phyloP scores from a whole-genome alignment of 805 yeast species.

The Kuraishia hungarica region DNA sequence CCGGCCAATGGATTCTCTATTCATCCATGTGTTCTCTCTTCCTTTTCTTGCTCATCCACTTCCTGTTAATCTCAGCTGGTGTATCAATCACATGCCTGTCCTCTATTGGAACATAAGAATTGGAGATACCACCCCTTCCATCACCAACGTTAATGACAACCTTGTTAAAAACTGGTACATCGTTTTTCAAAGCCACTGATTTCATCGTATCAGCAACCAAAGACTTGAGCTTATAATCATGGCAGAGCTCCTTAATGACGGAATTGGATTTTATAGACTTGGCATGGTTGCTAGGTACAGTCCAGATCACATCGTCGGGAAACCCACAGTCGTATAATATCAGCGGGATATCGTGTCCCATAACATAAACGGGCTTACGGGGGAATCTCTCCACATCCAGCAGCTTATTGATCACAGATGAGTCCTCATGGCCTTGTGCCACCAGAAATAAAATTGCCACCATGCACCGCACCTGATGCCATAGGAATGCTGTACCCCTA shows the following conservation, averaged over 20 bases:
- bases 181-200: constrained; percentile 16
- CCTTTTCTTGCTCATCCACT: constrained; percentile 40
- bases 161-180: constrained; percentile 20
- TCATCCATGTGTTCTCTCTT: constrained; percentile 3
- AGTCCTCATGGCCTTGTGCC: constrained; percentile 69
- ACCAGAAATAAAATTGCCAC: constrained; percentile 72
- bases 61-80: constrained; percentile 61
- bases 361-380: constrained; percentile 68
- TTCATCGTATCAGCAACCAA: constrained; percentile 43
- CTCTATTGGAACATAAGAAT: constrained; percentile 46
- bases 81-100: constrained; percentile 53
- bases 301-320: constrained; percentile 61
- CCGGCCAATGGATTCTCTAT: not conserved
- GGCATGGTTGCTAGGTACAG: constrained; percentile 19
- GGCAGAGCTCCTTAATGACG: constrained; percentile 39
- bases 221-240: constrained; percentile 50
- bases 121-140: constrained; percentile 59
- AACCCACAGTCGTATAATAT: constrained; percentile 80
- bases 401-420: constrained; percentile 47
- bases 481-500: constrained; percentile 82
- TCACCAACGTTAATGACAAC: constrained; percentile 53
- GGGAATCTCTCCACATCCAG: constrained; percentile 50
- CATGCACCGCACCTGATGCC: constrained; percentile 99
- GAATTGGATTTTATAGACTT: constrained; percentile 34
- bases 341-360: constrained; percentile 87